Evolutionary conservation across 805 yeast genomes (phyloP), one percentile per base, ranked within the genome.

Genomic region (Candida nonsorbophila): DNA sequence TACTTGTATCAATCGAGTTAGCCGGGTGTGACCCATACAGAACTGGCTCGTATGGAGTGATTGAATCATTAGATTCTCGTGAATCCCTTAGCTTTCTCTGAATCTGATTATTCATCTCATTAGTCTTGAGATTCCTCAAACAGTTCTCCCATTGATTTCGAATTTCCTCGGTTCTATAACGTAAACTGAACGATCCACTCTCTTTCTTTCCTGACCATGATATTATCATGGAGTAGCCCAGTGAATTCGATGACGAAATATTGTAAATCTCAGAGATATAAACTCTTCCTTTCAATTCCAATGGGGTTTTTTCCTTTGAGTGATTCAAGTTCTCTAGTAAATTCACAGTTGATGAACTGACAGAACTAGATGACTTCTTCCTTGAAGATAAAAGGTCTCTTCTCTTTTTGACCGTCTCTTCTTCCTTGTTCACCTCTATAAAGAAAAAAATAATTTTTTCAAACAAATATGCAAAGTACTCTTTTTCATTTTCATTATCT

Each of bases 181-280:
- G 72, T 49, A 92, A 69, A 11, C 86, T 74, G 44, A 92, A 87
- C 12, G 84, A 77, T 9, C 95, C 96, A 16, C 84, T 78, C 41
- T 88, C 97, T 45, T 77, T 79, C 29, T 80, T 77, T 6, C 95
- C 92, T n/a, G 79, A 75, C 92, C 92, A 84, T 10, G 84, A 72
- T 7, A 82, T 71, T 20, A 79, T 72, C 41, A 82, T 58, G 9
- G 74, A 71, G 47, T 78, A 76, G 5, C 79, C 78, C 55, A 39
- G 51, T 41, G 25, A 40, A 36, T 57, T 53, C 3, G 66, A 53
- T 6, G 61, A 46, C 3, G 58, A 47, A 13, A 65, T 59, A 40
- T 62, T 64, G 43, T 62, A 64, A 35, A 65, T 62, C 45, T 83
- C 85, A 38, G 78, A 77, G 30, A 84, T 76, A 61, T 83, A 83